phyloP scores from a whole-genome alignment of 2,329 filamentous ascomycete species.

The Aphanoascus verrucosus region DNA sequence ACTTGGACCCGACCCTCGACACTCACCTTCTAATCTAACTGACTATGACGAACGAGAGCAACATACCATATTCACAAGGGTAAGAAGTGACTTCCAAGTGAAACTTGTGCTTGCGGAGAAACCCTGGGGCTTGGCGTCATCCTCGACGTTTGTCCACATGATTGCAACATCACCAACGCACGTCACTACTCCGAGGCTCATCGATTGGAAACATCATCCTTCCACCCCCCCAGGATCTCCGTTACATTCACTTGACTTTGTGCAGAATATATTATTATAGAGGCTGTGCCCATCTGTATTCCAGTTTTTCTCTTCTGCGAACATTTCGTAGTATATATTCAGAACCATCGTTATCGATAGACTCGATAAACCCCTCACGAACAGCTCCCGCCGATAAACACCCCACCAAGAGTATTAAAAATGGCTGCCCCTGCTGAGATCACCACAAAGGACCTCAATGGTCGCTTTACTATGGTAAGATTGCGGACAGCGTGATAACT shows the following conservation, averaged over 20 bases:
- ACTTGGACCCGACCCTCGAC: too few species aligned
- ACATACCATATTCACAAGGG: too few species aligned
- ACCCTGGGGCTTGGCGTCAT: background rate
- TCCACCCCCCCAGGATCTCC: background rate
- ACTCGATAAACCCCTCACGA: background rate
- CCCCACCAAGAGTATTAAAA: slow-evolving; percentile 6
- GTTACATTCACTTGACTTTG: background rate
- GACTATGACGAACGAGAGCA: too few species aligned
- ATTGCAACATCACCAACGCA: background rate
- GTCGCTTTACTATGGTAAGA: slow-evolving; percentile 59
- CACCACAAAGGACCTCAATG: slow-evolving; percentile 57
- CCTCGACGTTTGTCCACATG: background rate
- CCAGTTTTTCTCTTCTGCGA: too few species aligned
- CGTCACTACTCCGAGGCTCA: slow-evolving; percentile 2
- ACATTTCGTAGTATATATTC: too few species aligned
- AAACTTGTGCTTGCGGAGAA: background rate
- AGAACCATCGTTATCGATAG: background rate
- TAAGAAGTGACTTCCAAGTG: too few species aligned
- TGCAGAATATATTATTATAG: background rate
- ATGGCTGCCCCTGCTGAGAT: slow-evolving; percentile 64
- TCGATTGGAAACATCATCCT: background rate
- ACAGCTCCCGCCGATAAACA: background rate
- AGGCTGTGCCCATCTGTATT: background rate
- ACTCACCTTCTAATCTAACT: too few species aligned
- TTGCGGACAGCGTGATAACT: background rate